A percentile compares a stretch with the other conserved stretches of the same genome.
Conservation (phyloP, 768 basidiomycete genomes). For the Kwoniella mangroviensis region DNA sequence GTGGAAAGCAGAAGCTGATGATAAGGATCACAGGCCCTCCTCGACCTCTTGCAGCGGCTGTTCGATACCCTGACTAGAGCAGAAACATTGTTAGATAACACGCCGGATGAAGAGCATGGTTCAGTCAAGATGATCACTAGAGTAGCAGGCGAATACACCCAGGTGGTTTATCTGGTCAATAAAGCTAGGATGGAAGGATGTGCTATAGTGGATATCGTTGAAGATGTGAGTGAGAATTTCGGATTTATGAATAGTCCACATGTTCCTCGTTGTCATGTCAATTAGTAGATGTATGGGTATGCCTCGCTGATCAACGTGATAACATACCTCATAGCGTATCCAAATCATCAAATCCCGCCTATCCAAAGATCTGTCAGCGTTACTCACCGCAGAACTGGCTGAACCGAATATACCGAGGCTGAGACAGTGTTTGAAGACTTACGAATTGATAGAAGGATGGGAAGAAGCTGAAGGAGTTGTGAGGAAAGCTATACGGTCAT, state of each 20-base stretch:
- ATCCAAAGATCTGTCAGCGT: constrained; percentile 80
- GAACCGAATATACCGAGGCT: constrained; percentile 23
- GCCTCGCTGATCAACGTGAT: background rate
- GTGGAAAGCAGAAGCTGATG: too few relatives aligned
- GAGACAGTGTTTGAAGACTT: constrained; percentile 51
- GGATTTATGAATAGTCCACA: too few relatives aligned
- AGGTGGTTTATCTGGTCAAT: constrained; percentile 83
- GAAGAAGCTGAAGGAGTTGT: constrained; percentile 86
- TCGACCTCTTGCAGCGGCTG: constrained; percentile 86
- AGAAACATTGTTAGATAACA: constrained; percentile 72
- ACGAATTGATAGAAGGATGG: constrained; percentile 73
- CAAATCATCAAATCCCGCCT: constrained; percentile 82
- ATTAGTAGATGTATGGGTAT: too few relatives aligned
- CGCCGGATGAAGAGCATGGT: constrained; percentile 28
- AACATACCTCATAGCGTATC: constrained; percentile 66
- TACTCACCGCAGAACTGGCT: constrained; percentile 71
- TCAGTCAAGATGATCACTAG: constrained; percentile 63
- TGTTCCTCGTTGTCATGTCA: too few relatives aligned
- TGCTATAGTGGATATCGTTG: constrained; percentile 77
- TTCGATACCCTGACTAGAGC: constrained; percentile 88
- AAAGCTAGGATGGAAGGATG: constrained; percentile 81
- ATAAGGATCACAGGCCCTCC: constrained; percentile 65
- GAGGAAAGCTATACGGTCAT: constrained; percentile 70
- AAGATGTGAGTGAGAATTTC: constrained; percentile 68
- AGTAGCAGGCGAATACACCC: constrained; percentile 87